A percentile compares a stretch with the other conserved stretches of the same genome.
Evolutionary conservation across 2,329 filamentous ascomycete species (phyloP).

Genomic region (Aureobasidium vineae): DNA sequence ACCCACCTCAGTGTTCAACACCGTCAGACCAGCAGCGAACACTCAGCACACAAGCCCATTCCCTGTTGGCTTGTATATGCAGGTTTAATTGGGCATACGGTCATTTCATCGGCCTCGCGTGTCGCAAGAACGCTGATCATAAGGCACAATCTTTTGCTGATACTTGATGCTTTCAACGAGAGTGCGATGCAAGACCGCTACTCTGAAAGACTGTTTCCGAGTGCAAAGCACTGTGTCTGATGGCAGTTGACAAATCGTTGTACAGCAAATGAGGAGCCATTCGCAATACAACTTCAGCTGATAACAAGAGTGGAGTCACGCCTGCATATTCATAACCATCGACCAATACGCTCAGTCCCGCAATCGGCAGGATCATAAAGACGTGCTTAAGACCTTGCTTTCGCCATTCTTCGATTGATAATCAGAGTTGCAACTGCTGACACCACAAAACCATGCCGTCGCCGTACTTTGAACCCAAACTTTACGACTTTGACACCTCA

Average conservation of each 20-base stretch:
- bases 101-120: background rate
- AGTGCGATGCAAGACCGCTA: background rate
- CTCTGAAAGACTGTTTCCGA: background rate
- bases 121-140: background rate
- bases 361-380: background rate
- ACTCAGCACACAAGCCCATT: background rate
- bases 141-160: background rate
- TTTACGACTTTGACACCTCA: background rate
- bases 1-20: background rate
- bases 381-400: background rate
- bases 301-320: background rate
- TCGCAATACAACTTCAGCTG: background rate
- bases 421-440: background rate
- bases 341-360: background rate
- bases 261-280: background rate
- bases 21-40: background rate
- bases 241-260: too few relatives aligned
- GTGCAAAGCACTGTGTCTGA: too few relatives aligned
- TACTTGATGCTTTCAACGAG: background rate
- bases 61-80: too few relatives aligned
- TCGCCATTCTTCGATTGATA: background rate
- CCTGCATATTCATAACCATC: background rate
- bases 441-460: background rate
- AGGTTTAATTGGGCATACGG: too few relatives aligned
- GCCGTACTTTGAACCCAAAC: background rate